phyloP scores from a whole-genome alignment of 768 basidiomycete species.

The Auricularia sp. region DNA sequence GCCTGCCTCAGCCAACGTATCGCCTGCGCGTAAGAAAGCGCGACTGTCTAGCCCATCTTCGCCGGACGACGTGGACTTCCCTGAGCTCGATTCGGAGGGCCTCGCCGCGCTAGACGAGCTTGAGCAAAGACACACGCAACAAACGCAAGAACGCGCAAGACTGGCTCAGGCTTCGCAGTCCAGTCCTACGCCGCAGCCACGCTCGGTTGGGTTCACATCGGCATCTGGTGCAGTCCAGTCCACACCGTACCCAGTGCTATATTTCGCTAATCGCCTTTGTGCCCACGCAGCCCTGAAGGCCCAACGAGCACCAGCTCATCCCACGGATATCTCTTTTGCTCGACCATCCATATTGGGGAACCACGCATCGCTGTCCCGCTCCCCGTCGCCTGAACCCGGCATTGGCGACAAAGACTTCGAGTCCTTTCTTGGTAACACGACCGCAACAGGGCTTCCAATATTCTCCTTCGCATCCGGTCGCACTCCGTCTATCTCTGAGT shows the following conservation, averaged over 20 bases:
- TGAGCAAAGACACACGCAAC: slow-evolving; percentile 36
- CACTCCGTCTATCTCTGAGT: slow-evolving; percentile 31
- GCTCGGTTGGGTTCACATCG: neutral
- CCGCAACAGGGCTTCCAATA: slow-evolving; percentile 7
- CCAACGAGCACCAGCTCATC: too few species aligned
- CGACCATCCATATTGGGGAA: neutral
- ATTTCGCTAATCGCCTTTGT: too few species aligned
- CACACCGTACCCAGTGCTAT: too few species aligned
- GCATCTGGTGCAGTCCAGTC: too few species aligned
- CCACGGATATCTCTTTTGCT: neutral
- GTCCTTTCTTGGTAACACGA: slow-evolving; percentile 5
- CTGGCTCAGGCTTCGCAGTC: neutral
- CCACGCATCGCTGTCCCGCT: neutral
- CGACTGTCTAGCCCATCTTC: slow-evolving; percentile 40
- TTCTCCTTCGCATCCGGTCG: slow-evolving; percentile 25
- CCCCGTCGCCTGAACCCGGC: slow-evolving; percentile 2
- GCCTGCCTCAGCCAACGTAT: slow-evolving; percentile 9
- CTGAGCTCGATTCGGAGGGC: slow-evolving; percentile 44
- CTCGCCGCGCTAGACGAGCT: slow-evolving; percentile 44
- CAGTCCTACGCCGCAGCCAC: neutral
- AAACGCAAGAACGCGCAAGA: neutral
- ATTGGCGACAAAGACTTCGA: neutral
- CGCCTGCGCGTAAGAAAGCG: slow-evolving; percentile 46
- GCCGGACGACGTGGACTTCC: slow-evolving; percentile 49
- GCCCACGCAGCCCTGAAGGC: too few species aligned